Evolutionary conservation across 306 rosid genomes (phyloP).

Genomic region (Acmispon strigosus): DNA sequence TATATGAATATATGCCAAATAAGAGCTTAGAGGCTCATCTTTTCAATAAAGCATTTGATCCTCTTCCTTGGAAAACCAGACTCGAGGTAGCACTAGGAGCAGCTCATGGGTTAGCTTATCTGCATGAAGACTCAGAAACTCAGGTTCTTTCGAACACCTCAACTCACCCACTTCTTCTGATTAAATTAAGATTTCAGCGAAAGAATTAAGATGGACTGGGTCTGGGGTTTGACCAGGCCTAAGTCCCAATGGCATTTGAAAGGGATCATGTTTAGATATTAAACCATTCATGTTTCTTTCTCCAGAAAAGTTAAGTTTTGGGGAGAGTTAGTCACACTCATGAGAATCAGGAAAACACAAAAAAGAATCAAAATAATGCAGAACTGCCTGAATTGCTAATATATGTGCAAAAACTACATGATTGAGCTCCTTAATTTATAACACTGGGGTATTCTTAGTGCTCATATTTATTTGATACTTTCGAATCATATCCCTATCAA

Average conservation of each 20-base stretch:
- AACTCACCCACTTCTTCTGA: not conserved
- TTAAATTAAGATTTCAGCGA: not conserved
- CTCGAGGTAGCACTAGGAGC: conserved; percentile 53
- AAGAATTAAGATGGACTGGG: not conserved
- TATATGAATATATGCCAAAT: conserved; percentile 56
- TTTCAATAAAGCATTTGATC: conserved; percentile 35
- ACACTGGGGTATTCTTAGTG: too few species aligned
- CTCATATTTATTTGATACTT: too few species aligned
- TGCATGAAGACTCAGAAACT: conserved; percentile 62
- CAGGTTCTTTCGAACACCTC: conserved; percentile 33
- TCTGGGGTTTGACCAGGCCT: not conserved
- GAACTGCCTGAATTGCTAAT: not conserved
- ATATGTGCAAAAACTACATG: too few species aligned
- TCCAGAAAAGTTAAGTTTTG: too few species aligned
- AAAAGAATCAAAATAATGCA: too few species aligned
- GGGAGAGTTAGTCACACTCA: too few species aligned
- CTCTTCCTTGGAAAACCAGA: conserved; percentile 54
- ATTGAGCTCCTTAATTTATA: too few species aligned
- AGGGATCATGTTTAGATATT: too few species aligned
- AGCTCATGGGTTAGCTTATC: conserved; percentile 57
- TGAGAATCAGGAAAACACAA: not conserved
- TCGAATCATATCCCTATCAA: too few species aligned
- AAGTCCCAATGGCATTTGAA: too few species aligned
- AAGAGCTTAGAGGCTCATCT: conserved; percentile 66
- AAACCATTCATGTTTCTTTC: not conserved